Percentiles rank a stretch among this genome's conserved stretches.
These are phyloP conservation scores for Lachnellula suecica DNA, from an alignment of 2,329 filamentous ascomycete genomes.

Conservation along the genomic window DNA sequence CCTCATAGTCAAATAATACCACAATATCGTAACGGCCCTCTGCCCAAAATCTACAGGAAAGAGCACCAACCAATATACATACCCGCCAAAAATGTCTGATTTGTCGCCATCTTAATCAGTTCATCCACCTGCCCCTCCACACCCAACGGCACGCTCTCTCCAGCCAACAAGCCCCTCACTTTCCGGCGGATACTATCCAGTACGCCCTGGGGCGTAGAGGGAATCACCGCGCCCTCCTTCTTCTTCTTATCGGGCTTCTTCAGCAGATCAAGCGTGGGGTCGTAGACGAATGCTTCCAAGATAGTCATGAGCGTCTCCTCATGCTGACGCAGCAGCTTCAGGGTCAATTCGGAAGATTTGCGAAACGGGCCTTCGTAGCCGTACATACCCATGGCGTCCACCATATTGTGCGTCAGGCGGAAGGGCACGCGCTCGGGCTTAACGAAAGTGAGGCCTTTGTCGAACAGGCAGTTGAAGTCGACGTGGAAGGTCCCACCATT, in stretches of 20 bases:
- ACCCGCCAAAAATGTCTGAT: conserved; percentile 73
- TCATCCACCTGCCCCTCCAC: conserved; percentile 98
- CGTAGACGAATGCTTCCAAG: conserved; percentile 93
- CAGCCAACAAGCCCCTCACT: conserved; percentile 77
- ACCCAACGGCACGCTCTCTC: conserved; percentile 88
- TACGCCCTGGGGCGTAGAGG: conserved; percentile 74
- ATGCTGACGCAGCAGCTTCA: conserved; percentile 81
- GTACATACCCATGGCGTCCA: conserved; percentile 93
- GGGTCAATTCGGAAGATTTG: conserved; percentile 84
- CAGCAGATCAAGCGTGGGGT: conserved; percentile 92
- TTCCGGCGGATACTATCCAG: conserved; percentile 87
- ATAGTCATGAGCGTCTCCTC: conserved; percentile 98
- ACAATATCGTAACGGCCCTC: too few relatives aligned
- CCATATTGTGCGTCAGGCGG: conserved; percentile 97
- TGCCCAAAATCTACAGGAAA: conserved; percentile 51
- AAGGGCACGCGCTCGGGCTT: conserved; percentile 96
- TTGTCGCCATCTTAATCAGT: conserved; percentile 82
- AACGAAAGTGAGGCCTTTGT: conserved; percentile 93
- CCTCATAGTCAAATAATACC: too few relatives aligned
- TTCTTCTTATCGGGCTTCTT: conserved; percentile 61
- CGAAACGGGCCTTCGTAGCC: conserved; percentile 93
- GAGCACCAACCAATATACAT: conserved; percentile 98
- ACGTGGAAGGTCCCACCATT: conserved; percentile 96
- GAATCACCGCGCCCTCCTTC: conserved; percentile 41
- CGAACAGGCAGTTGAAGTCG: conserved; percentile 99